Conservation (phyloP, 139 green algal genomes). For the Chlamydomonas schloesseri region DNA sequence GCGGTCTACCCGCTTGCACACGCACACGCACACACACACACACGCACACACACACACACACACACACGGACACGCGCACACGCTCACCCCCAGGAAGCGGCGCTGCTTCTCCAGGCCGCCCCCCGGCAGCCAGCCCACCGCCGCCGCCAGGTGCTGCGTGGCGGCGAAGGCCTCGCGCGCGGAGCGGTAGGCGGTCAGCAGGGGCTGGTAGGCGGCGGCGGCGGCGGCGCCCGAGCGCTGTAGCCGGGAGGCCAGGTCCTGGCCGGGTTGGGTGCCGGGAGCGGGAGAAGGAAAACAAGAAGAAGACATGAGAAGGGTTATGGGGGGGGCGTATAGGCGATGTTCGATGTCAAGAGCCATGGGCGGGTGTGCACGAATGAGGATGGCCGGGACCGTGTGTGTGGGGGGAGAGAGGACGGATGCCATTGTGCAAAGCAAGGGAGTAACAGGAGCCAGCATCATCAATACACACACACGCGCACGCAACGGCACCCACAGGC, state of each 20-base stretch:
- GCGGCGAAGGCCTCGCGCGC: background rate
- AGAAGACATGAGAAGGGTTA: no score
- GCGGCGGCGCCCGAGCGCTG: background rate
- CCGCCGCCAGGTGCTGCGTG: background rate
- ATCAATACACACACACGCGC: background rate
- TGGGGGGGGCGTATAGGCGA: background rate
- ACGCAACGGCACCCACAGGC: background rate
- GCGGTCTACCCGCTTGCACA: no score
- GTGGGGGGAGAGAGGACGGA: no score
- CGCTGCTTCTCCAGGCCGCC: background rate
- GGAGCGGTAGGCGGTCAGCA: background rate
- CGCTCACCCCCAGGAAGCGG: no score
- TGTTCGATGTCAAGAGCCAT: background rate
- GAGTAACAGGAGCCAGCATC: background rate
- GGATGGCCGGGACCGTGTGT: no score
- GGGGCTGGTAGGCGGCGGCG: no score
- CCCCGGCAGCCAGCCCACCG: background rate
- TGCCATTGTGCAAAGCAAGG: no score
- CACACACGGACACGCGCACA: no score
- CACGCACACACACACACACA: no score
- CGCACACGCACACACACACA: no score
- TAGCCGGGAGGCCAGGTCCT: constrained; percentile 6
- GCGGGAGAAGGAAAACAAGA: background rate
- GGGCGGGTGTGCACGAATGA: no score
- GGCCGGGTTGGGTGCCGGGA: background rate